Conservation (phyloP, 306 rosid species). For the Luffa aegyptiaca region DNA sequence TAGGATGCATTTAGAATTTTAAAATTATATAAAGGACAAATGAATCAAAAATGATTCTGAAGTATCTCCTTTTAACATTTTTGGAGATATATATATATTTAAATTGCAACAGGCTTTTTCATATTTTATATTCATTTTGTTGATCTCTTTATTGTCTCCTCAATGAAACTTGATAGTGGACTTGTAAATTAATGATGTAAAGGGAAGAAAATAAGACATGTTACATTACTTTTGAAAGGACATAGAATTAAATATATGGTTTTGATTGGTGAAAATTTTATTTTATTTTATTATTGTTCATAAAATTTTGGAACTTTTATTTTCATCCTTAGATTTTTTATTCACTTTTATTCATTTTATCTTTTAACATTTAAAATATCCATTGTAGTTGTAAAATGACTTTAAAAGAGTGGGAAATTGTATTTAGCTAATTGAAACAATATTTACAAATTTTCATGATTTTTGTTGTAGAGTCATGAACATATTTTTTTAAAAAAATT, state of each 20-base stretch:
- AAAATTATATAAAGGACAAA: no score
- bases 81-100: no score
- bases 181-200: neutral
- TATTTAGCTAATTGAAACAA: neutral
- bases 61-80: no score
- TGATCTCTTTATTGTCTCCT: no score
- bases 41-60: no score
- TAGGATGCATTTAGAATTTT: neutral
- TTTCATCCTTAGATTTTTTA: neutral
- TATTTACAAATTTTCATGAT: no score
- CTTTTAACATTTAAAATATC: no score
- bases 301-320: neutral
- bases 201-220: neutral
- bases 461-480: no score
- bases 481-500: no score
- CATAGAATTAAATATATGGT: neutral
- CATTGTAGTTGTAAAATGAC: no score
- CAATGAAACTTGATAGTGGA: neutral
- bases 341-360: neutral
- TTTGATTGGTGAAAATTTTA: neutral
- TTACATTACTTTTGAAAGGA: neutral
- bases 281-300: neutral
- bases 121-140: neutral
- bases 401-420: no score
- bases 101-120: neutral